These are phyloP conservation scores for Fusarium sp. DNA, from an alignment of 2,329 filamentous ascomycete genomes.

Conservation along the genomic window DNA sequence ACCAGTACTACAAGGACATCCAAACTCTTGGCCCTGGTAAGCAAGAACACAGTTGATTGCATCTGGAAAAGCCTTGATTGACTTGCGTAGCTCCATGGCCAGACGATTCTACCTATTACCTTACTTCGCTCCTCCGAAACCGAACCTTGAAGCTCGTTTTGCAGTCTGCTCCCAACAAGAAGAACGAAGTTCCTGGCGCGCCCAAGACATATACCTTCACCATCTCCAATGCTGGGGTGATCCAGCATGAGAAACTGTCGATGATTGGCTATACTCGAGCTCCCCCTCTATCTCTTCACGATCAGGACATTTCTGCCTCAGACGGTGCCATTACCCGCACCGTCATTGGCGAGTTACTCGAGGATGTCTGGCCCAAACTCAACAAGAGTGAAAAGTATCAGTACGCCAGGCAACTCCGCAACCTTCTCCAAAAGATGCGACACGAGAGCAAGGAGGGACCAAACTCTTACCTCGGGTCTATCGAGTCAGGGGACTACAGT, in stretches of 20 bases:
- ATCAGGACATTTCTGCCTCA: constrained; percentile 2
- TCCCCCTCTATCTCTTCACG: constrained; percentile 26
- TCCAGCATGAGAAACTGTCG: constrained; percentile 34
- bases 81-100: constrained; percentile 28
- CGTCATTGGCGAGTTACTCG: constrained; percentile 45
- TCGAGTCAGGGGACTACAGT: constrained; percentile 42
- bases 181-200: not conserved
- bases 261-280: constrained; percentile 18
- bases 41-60: not conserved
- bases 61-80: not conserved
- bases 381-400: constrained; percentile 38
- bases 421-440: constrained; percentile 45
- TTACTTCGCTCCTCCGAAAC: constrained; percentile 33
- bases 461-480: constrained; percentile 17
- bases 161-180: constrained; percentile 3
- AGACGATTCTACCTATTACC: constrained; percentile 30
- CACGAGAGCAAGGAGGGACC: not conserved
- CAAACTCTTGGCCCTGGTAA: constrained; percentile 38
- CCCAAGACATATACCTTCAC: constrained; percentile 24
- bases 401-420: constrained; percentile 47
- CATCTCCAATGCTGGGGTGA: constrained; percentile 40
- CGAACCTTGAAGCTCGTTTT: constrained; percentile 30
- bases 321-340: constrained; percentile 19
- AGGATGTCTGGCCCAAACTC: constrained; percentile 47
- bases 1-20: constrained; percentile 16